Conservation (phyloP, 441 rosid species). For the Adansonia madagascariensis region DNA sequence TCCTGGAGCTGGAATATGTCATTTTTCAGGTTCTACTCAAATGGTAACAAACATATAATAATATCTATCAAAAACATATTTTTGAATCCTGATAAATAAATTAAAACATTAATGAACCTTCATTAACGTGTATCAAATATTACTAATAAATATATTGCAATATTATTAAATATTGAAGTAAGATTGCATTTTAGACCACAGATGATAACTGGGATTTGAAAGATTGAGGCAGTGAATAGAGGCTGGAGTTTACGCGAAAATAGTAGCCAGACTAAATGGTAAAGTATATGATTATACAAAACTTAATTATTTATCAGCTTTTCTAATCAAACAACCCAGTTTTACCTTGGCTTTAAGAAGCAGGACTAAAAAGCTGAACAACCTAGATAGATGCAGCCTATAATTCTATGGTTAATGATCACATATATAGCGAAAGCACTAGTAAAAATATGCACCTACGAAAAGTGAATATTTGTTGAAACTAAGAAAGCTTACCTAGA, state of each 20-base stretch:
- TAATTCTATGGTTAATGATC: background rate
- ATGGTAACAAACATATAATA: too few species aligned
- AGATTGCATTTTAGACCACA: too few species aligned
- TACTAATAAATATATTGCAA: background rate
- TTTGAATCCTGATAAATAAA: background rate
- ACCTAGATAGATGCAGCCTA: too few species aligned
- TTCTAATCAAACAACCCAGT: background rate
- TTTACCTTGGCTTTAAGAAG: background rate
- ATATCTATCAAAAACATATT: background rate
- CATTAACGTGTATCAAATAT: background rate
- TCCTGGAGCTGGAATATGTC: too few species aligned
- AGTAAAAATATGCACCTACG: background rate
- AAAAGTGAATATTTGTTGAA: background rate
- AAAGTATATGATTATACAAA: background rate
- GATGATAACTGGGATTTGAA: too few species aligned
- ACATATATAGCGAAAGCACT: background rate
- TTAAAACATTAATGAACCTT: background rate
- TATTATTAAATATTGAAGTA: too few species aligned
- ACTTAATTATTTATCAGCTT: too few species aligned
- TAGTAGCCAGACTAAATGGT: background rate
- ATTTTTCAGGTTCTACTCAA: too few species aligned
- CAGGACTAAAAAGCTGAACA: background rate
- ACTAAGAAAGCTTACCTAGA: conserved; percentile 38
- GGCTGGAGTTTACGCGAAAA: background rate
- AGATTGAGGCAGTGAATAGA: background rate